Evolutionary conservation across 768 basidiomycete genomes (phyloP).

Genomic region (Collybia nuda): DNA sequence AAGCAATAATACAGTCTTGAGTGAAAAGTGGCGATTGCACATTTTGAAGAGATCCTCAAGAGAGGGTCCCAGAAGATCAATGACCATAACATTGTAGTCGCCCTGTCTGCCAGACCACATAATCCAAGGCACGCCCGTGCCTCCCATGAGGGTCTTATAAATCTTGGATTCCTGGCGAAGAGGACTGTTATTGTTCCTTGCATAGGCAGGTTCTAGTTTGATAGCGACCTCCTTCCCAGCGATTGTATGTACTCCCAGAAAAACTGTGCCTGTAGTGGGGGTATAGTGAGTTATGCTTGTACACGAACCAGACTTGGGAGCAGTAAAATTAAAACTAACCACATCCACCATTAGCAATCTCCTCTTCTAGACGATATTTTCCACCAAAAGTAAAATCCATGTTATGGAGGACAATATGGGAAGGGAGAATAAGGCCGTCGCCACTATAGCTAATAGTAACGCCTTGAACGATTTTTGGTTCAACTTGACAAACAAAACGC

Average conservation of each 20-base stretch:
- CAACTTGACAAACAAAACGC: slow-evolving; percentile 10
- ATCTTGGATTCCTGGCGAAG: slow-evolving; percentile 89
- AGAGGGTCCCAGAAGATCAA: slow-evolving; percentile 92
- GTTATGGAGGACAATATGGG: not conserved
- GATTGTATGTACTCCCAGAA: slow-evolving; percentile 74
- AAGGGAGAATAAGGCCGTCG: not conserved
- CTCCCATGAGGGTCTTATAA: slow-evolving; percentile 89
- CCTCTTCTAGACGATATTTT: slow-evolving; percentile 76
- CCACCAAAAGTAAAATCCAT: slow-evolving; percentile 61
- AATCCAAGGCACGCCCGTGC: slow-evolving; percentile 87
- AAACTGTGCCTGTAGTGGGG: slow-evolving; percentile 61
- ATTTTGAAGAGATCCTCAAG: slow-evolving; percentile 86
- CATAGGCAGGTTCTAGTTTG: slow-evolving; percentile 70
- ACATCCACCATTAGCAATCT: slow-evolving; percentile 80
- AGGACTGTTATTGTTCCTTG: slow-evolving; percentile 52
- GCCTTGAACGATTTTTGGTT: not conserved
- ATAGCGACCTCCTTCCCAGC: slow-evolving; percentile 86
- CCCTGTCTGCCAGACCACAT: slow-evolving; percentile 91
- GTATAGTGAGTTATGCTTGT: not conserved
- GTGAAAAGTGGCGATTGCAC: slow-evolving; percentile 88
- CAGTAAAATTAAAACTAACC: slow-evolving; percentile 38
- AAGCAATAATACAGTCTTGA: slow-evolving; percentile 92
- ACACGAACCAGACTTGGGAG: not conserved
- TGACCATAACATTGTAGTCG: slow-evolving; percentile 97
- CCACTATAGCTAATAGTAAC: not conserved